phyloP scores from a whole-genome alignment of 192 early-diverging fungal species.

The Coemansia sp. region DNA sequence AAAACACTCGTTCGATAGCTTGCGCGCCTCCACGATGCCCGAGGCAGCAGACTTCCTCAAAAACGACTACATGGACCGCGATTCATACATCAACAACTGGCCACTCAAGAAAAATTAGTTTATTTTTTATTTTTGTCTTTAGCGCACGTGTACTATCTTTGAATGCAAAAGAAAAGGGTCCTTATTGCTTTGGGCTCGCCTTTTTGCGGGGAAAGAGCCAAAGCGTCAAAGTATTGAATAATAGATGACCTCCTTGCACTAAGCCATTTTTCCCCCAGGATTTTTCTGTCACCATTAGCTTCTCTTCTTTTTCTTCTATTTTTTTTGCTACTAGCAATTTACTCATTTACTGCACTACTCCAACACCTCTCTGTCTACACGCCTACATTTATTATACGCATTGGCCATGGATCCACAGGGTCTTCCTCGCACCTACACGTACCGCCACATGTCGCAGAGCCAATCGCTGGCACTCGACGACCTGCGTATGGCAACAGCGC shows the following conservation, averaged over 20 bases:
- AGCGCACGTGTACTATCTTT: neutral
- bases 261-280: neutral
- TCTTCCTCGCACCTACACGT: slow-evolving; percentile 14
- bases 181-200: neutral
- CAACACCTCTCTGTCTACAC: neutral
- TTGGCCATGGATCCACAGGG: slow-evolving; percentile 2
- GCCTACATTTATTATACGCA: too few species aligned
- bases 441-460: slow-evolving; percentile 27
- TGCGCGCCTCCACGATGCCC: slow-evolving; percentile 35
- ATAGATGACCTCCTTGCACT: neutral
- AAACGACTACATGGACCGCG: slow-evolving; percentile 28
- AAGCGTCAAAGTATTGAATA: neutral
- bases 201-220: neutral
- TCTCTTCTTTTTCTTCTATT: neutral
- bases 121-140: neutral
- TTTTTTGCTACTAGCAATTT: neutral
- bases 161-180: slow-evolving; percentile 5
- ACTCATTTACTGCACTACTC: neutral
- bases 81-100: slow-evolving; percentile 45
- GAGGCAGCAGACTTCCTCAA: slow-evolving; percentile 49
- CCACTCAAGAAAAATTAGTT: slow-evolving; percentile 21
- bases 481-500: slow-evolving; percentile 12
- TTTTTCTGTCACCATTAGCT: neutral
- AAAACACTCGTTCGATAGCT: slow-evolving; percentile 35
- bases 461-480: slow-evolving; percentile 18